Evolutionary conservation across 2,329 filamentous ascomycete species (phyloP), one percentile per base, ranked within the genome.

Genomic region (Periglandula ipomoeae): DNA sequence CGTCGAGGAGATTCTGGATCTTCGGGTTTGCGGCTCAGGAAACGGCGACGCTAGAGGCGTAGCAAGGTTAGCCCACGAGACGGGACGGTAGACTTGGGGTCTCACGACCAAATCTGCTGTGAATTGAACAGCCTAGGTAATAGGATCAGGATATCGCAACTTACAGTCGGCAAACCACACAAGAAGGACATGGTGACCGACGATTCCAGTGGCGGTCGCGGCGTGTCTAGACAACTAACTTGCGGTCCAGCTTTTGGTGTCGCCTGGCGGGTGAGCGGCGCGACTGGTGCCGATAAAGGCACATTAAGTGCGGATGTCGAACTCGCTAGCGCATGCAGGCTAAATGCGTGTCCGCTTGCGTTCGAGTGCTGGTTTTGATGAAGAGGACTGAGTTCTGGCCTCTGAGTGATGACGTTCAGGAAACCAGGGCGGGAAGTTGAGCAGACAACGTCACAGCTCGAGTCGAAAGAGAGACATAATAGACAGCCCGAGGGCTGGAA

Each of bases 1-100:
- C 67, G 67, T 39, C 56, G 54, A 40, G 58, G 64, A 49, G 56
- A 54, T 23, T 59, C 53, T 19, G 46, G 3, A 5, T 50, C 45
- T 23, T 44, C 27, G 20, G 35, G 37, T 24, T 50, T 50, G 44
- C 50, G 48, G 15, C 53, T 50, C 5, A 49, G 24, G 23, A 53
- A 54, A 26, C 53, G 54, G 34, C 54, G 55, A 48, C 55, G 48
- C 50, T 56, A 37, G 38, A 37, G 17, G 32, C 7, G 15, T 11
- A 39, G 24, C 23, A 30, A 40, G 38, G 24, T 54, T 48, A 53
- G 53, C 11, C 32, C 19, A 19, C 20, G 15, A 26, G 20, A 40
- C 32, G 24, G 10, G 26, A 23, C 39, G 24, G 44, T 20, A n/a
- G 4, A 38, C 30, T 17, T 15, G 40, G 5, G 24, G n/a, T n/a